Evolutionary conservation across 306 rosid genomes (phyloP), one percentile per base, ranked within the genome.

Genomic region (Purshia tridentata): DNA sequence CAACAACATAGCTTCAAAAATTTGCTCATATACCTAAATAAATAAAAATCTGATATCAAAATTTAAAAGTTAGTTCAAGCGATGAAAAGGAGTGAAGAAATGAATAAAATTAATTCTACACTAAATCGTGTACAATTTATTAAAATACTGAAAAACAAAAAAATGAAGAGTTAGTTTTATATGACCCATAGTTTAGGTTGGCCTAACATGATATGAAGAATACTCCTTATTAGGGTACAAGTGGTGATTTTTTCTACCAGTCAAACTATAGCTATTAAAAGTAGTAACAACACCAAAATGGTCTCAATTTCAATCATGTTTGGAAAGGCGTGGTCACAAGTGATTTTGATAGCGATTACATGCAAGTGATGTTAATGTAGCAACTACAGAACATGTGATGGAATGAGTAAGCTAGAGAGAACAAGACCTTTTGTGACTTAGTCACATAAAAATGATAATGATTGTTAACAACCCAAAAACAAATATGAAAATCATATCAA

Each of bases 261-360:
- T 69, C 51, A 54, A 53, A 47, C n/a, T 39, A 62, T 39, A 62
- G 9, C 6, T 6, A 19, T 7, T 37, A 60, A 37, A 70, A 69
- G 73, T 70, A 23, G 42, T 35, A 54, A 70, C n/a, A 20, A 8
- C 9, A 37, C 51, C 14, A 39, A 61, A 39, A 37, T 0, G 48
- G 51, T 50, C 37, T 53, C 68, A 65, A 72, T 40, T 20, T 53
- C 68, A 65, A 72, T 47, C 72, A 72, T 72, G 73, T 55, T 55
- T 54, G 29, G 53, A 8, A 53, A 22, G 52, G 16, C 75, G 49
- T 57, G 73, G 44, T 49, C 53, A 40, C 73, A 66, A 50, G 54
- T 78, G 82, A 58, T 49, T 72, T 77, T 58, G 78, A 68, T 56
- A 39, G 46, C 57, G 67, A 55, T 72, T 55, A 42, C 70, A 56